Evolutionary conservation across 768 basidiomycete species (phyloP), one percentile per base, ranked within the genome.

Genomic region (Boletellus sp.): DNA sequence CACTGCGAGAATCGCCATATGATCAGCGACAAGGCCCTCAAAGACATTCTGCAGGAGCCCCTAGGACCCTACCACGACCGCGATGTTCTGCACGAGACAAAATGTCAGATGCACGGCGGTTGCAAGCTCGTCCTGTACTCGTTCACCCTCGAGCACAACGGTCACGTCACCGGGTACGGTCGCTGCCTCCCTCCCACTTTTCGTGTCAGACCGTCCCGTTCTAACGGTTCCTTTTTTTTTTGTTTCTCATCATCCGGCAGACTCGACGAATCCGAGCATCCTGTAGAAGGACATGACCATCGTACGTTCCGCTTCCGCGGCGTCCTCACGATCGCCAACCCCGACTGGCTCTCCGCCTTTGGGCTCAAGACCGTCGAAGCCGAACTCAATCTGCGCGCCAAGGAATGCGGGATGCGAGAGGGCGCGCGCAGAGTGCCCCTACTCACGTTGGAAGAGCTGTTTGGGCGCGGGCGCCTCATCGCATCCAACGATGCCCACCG

Each of bases 291-390:
- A 13, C 67, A 12, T 10, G 66, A 68, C 48, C 16, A 55, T 32
- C 62, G 68, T 51, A 57, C 28, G 42, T 73, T 82, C 17, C 67
- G 73, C 11, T 80, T 84, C 52, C 77, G 74, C 28, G 84, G 83
- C 0, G 56, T 75, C 6, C 66, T 85, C 1, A 70, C 70, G 34
- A 73, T 86, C 51, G 57, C 68, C 3, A 49, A 66, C 2, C 68
- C 78, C 1, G 54, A 64, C 1, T 83, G 81, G 75, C 74, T 87
- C 19, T 78, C 81, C 1, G 66, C 69, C 0, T 58, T 58, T 37
- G 85, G 81, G 1, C 49, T 57, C 32, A 56, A 65, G 34, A 64
- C 56, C 44, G 55, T 87, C 6, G 65, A 78, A 44, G 35, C 45
- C 4, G 81, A 82, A 44, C 58, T 85, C 11, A 67, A 70, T 17